These are phyloP conservation scores for Hypoxylon trugodes DNA, from an alignment of 495 filamentous ascomycete genomes.

Conservation along the genomic window DNA sequence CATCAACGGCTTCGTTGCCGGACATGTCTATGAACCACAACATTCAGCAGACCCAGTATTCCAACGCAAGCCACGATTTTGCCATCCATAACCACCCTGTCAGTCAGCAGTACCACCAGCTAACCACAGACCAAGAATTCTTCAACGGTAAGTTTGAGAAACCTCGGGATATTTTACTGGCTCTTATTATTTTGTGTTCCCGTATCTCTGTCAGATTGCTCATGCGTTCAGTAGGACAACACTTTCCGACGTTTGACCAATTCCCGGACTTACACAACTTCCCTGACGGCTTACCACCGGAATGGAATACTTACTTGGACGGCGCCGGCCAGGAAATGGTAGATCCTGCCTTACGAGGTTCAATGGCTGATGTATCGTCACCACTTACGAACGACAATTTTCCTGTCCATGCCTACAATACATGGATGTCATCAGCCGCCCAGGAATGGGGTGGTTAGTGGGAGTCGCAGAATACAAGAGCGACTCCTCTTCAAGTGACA, in stretches of 20 bases:
- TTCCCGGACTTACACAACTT: slow-evolving; percentile 36
- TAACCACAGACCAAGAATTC: slow-evolving; percentile 40
- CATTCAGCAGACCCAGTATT: slow-evolving; percentile 37
- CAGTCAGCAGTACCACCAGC: slow-evolving; percentile 36
- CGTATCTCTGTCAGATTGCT: slow-evolving; percentile 19
- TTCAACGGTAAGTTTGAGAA: slow-evolving; percentile 41
- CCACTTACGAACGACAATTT: slow-evolving; percentile 41
- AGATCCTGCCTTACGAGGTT: slow-evolving; percentile 40
- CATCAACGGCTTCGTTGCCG: slow-evolving; percentile 27
- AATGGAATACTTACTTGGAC: slow-evolving; percentile 40
- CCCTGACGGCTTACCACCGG: slow-evolving; percentile 34
- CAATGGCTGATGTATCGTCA: slow-evolving; percentile 42
- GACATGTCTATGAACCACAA: slow-evolving; percentile 37
- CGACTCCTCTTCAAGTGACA: slow-evolving; percentile 7
- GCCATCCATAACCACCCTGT: slow-evolving; percentile 33
- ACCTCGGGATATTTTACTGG: neutral
- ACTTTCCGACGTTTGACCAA: slow-evolving; percentile 42
- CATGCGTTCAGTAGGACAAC: slow-evolving; percentile 35
- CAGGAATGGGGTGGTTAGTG: slow-evolving; percentile 45
- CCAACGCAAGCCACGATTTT: slow-evolving; percentile 36
- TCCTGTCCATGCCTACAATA: slow-evolving; percentile 33
- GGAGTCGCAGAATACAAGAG: neutral
- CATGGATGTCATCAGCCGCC: slow-evolving; percentile 41
- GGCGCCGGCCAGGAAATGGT: slow-evolving; percentile 41
- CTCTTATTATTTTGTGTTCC: slow-evolving; percentile 13